Evolutionary conservation across 768 basidiomycete species (phyloP).

Genomic region (Leccinum uliginosum): DNA sequence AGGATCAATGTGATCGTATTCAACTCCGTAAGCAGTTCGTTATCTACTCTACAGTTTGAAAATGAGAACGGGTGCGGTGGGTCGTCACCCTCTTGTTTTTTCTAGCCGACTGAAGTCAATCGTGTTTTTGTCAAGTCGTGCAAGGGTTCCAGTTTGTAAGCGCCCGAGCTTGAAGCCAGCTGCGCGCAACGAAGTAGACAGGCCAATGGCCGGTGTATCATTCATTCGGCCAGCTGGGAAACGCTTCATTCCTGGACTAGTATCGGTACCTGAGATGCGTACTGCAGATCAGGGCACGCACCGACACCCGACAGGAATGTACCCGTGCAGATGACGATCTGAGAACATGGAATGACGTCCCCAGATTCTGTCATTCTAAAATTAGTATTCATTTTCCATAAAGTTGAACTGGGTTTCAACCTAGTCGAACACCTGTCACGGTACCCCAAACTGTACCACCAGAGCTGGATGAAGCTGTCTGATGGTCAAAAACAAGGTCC

Average conservation of each 20-base stretch:
- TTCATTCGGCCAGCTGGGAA: conserved; percentile 76
- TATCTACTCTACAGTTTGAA: conserved; percentile 61
- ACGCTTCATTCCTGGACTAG: conserved; percentile 52
- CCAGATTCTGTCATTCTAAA: conserved; percentile 52
- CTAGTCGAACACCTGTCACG: conserved; percentile 64
- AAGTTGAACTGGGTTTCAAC: conserved; percentile 31
- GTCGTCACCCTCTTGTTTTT: conserved; percentile 63
- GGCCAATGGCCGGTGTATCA: conserved; percentile 65
- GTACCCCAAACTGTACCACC: conserved; percentile 41
- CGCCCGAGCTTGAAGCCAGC: conserved; percentile 83
- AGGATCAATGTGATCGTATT: conserved; percentile 89
- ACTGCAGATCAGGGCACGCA: conserved; percentile 20
- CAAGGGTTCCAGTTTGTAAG: conserved; percentile 84
- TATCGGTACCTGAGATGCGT: background rate
- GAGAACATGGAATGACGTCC: conserved; percentile 69
- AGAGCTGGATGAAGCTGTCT: conserved; percentile 22
- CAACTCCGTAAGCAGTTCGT: conserved; percentile 87
- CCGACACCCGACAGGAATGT: conserved; percentile 90
- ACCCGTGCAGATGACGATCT: conserved; percentile 86
- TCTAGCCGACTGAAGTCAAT: conserved; percentile 65
- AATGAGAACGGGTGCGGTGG: conserved; percentile 73
- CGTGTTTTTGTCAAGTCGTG: conserved; percentile 63
- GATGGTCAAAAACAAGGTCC: conserved; percentile 65
- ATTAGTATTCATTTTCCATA: background rate
- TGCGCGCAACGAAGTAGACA: conserved; percentile 67